phyloP scores from a whole-genome alignment of 2,329 filamentous ascomycete species.

The Fusarium redolens region DNA sequence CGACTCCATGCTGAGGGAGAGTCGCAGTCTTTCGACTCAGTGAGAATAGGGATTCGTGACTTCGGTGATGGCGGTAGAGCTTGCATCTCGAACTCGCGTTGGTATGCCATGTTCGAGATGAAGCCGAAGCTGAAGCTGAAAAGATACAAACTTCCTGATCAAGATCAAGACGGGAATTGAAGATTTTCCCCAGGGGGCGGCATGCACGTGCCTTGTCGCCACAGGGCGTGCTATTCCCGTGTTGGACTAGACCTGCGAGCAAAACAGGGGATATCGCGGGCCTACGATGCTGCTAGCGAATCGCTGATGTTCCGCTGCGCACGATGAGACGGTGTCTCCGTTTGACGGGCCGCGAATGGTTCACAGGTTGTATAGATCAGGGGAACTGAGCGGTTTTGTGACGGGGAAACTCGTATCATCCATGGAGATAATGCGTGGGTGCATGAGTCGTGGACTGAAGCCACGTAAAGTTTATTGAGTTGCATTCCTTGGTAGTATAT shows the following conservation, averaged over 20 bases:
- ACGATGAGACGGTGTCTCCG: constrained; percentile 9
- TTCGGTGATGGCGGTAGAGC: constrained; percentile 14
- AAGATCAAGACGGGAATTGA: not conserved
- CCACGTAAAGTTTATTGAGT: not conserved
- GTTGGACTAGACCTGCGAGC: not conserved
- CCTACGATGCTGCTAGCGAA: not conserved
- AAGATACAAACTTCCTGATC: not conserved
- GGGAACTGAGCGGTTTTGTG: not conserved
- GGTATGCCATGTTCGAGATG: constrained; percentile 38
- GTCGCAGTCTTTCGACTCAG: not conserved
- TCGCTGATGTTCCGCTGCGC: not conserved
- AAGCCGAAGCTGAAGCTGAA: not conserved
- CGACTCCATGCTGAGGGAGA: not conserved
- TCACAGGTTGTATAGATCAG: not conserved
- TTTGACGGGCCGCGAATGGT: not conserved
- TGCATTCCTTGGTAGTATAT: not conserved
- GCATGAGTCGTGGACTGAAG: not conserved
- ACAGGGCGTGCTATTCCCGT: constrained; percentile 10
- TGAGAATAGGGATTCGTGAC: not conserved
- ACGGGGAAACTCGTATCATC: not conserved
- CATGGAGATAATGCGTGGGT: not conserved
- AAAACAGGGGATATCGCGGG: not conserved
- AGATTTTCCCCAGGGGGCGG: constrained; percentile 8
- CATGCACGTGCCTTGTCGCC: constrained; percentile 18
- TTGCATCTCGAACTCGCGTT: constrained; percentile 35